Evolutionary conservation across 345 rosid species (phyloP).

Genomic region (Viola odorata): DNA sequence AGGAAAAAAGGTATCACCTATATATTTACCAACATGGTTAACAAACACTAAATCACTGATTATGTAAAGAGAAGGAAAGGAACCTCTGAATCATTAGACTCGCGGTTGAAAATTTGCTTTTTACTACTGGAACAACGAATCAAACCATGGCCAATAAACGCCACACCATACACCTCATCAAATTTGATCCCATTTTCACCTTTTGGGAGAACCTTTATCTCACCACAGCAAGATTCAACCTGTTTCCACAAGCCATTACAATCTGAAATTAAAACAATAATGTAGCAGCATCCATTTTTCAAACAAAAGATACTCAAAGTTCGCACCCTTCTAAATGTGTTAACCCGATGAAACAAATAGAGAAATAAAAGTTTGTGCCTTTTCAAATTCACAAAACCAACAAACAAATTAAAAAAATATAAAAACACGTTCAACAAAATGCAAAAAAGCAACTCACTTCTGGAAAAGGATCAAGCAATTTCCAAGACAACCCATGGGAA

Average conservation of each 20-base stretch:
- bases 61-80: conserved; percentile 12
- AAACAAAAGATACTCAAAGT: too few relatives aligned
- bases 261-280: neutral
- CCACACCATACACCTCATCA: conserved; percentile 69
- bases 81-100: conserved; percentile 40
- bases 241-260: conserved; percentile 26
- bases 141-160: conserved; percentile 36
- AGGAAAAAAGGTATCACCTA: conserved; percentile 6
- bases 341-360: too few relatives aligned
- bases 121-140: conserved; percentile 31
- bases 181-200: conserved; percentile 37
- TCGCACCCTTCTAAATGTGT: too few relatives aligned
- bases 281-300: too few relatives aligned
- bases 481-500: conserved; percentile 77
- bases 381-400: neutral
- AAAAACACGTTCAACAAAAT: neutral
- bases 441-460: conserved; percentile 35
- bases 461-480: conserved; percentile 39
- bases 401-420: neutral
- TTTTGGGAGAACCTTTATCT: conserved; percentile 35
- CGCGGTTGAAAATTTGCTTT: conserved; percentile 31
- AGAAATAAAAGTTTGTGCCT: too few relatives aligned
- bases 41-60: neutral
- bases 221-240: conserved; percentile 50
- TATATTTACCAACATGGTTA: conserved; percentile 3